phyloP scores from a whole-genome alignment of 2,329 filamentous ascomycete genomes.

The Blumeria graminis region DNA sequence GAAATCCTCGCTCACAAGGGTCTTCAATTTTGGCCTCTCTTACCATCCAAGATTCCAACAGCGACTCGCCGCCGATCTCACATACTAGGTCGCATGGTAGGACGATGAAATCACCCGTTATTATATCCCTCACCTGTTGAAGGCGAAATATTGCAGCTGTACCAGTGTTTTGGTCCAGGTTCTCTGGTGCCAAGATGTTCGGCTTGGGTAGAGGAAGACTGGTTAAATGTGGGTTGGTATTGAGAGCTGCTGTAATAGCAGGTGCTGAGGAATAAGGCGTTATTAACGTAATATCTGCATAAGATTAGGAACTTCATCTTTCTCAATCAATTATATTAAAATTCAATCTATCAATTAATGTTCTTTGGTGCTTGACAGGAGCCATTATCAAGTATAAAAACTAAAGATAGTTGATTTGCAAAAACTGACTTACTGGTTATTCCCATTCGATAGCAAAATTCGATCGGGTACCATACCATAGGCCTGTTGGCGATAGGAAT shows the following conservation, averaged over 20 bases:
- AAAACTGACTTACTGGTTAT: slow-evolving; percentile 35
- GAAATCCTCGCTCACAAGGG: slow-evolving; percentile 22
- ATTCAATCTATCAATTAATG: too few relatives aligned
- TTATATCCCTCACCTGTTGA: slow-evolving; percentile 52
- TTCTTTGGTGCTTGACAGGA: too few relatives aligned
- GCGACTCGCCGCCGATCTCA: slow-evolving; percentile 58
- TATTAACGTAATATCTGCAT: slow-evolving; percentile 34
- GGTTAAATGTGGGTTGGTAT: slow-evolving; percentile 56
- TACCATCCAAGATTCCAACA: slow-evolving; percentile 84
- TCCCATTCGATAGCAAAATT: slow-evolving; percentile 64
- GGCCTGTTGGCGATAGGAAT: slow-evolving; percentile 64
- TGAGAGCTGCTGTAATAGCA: slow-evolving; percentile 44
- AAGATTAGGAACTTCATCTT: slow-evolving; percentile 4
- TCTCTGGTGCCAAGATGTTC: slow-evolving; percentile 50
- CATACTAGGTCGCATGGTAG: slow-evolving; percentile 86
- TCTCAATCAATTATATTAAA: neutral
- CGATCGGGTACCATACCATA: slow-evolving; percentile 76
- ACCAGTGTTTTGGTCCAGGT: slow-evolving; percentile 59
- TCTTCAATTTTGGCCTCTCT: slow-evolving; percentile 45
- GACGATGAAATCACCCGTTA: slow-evolving; percentile 71
- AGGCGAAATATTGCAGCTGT: slow-evolving; percentile 75
- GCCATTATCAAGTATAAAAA: too few relatives aligned
- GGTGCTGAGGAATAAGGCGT: slow-evolving; percentile 39
- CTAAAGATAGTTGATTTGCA: neutral
- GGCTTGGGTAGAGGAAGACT: slow-evolving; percentile 48